A percentile compares a stretch with the other conserved stretches of the same genome.
These are phyloP conservation scores for Eutypa lata DNA, from an alignment of 2,329 filamentous ascomycete species.

Conservation along the genomic window DNA sequence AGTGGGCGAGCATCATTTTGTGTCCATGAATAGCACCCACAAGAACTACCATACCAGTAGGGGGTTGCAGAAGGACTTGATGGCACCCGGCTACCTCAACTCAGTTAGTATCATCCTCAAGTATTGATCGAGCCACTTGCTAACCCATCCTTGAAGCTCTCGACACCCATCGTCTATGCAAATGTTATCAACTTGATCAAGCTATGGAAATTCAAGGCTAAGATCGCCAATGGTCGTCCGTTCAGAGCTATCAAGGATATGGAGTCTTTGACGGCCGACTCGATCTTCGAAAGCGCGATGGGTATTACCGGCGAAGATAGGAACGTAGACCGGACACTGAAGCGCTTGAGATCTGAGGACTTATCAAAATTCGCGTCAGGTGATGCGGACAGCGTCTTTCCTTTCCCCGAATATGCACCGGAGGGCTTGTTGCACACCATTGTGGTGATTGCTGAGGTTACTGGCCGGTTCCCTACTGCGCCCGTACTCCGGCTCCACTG, in stretches of 20 bases:
- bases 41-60: constrained; percentile 27
- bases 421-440: background rate
- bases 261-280: constrained; percentile 28
- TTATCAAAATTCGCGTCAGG: background rate
- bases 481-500: background rate
- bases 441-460: background rate
- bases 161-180: constrained; percentile 29
- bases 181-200: constrained; percentile 24
- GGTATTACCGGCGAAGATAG: constrained; percentile 3
- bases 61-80: constrained; percentile 31
- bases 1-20: constrained; percentile 24
- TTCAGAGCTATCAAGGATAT: constrained; percentile 29
- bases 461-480: background rate
- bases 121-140: background rate
- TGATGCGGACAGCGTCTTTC: background rate
- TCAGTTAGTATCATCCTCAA: constrained; percentile 2
- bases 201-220: constrained; percentile 30
- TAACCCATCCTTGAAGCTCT: constrained; percentile 17
- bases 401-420: background rate
- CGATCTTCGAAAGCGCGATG: constrained; percentile 20
- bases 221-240: constrained; percentile 22
- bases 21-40: constrained; percentile 28
- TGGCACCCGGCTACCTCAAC: constrained; percentile 33
- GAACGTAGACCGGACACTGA: background rate
- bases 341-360: background rate